Base-by-base conservation (phyloP, 2,329 filamentous ascomycete genomes). In the Claviceps arundinis region DNA sequence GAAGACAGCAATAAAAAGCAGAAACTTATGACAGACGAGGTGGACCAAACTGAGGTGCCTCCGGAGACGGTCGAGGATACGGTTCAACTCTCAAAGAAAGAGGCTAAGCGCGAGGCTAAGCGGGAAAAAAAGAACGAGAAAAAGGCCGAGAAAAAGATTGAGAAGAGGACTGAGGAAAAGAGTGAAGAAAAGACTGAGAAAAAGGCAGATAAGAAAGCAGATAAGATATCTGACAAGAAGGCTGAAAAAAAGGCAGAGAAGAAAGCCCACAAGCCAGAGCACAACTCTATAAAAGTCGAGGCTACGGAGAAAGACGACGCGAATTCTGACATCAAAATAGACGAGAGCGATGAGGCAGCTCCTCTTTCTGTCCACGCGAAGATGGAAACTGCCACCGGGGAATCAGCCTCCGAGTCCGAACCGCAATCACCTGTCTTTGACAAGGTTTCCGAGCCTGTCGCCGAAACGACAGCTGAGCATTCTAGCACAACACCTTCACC, bases 401-500 rank as follows among this genome's bases (percentile, higher is more conserved):
- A 64, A 34, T 76, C 80, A 48, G 70, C 73, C 30, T 71, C 73
- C n/a, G 69, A 72, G 46, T 87, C 84, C 7, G 64, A 66, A 57
- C 62, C 61, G 48, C 65, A 68, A 17, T 70, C 69, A 37, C 78
- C 81, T 24, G 71, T 74, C 2, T 83, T 82, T 59, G 84, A 88
- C 62, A 70, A 70, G 42, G 60, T 64, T 17, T 67, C 75, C 56
- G 65, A 69, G 41, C 55, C 64, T 56, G 55, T 66, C 17, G 65
- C 66, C 34, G 68, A 70, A 50, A 62, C 64, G 24, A 64, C 65
- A 5, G 66, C 61, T 54, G 75, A 78, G 55, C 62, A 72, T n/a
- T 68, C 76, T 47, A 81, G 78, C 65, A 71, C 73, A 55, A 78
- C 76, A 47, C 88, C 85, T 34, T 89, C 85, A 17, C 77, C 82